Base-by-base conservation (phyloP, 1,284 basidiomycete species). In the Melampsora americana region DNA sequence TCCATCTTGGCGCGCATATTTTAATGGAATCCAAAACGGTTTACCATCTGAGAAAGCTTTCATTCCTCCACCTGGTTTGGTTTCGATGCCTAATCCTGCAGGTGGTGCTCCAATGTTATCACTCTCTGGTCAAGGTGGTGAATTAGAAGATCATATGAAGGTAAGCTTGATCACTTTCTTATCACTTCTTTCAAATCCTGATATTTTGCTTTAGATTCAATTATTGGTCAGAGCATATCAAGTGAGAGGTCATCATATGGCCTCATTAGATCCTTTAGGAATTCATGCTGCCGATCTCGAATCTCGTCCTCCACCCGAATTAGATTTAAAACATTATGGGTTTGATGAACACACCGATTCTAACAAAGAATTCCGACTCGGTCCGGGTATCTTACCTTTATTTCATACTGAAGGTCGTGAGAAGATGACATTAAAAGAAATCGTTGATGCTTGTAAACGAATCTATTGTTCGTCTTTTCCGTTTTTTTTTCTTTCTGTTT, bases 191-290 rank as follows among this genome's bases (percentile, higher is more conserved):
- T 28, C 32, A 69, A 16, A 42, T 72, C 72, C 59, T 50, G 26
- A 48, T 66, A 35, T 28, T 14, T 53, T 32, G n/a, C n/a, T n/a
- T n/a, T 78, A 96, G 94, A 90, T 93, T 28, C 95, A 97, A 90
- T 87, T 97, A 44, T 89, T 97, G 78, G 93, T 98, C 77, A 91
- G 95, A 80, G 95, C 96, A 7, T 99, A 96, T 85, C 95, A 99
- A 89, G 95, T 99, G 35, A 92, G 95, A 77, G 95, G 96, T 46
- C 96, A 99, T 83, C 93, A 96, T 82, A 88, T 95, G 79, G 96
- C 95, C 73, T 90, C 95, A 80, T 87, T 99, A 77, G 95, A 99
- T 82, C 95, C 95, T 48, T 88, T 99, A 35, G 93, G 93, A 61
- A 95, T 99, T 81, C 86, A 92, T 78, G 89, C 95, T 81, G 88